Conservation (phyloP, 208 protist species). For the Acanthamoeba royreba region DNA sequence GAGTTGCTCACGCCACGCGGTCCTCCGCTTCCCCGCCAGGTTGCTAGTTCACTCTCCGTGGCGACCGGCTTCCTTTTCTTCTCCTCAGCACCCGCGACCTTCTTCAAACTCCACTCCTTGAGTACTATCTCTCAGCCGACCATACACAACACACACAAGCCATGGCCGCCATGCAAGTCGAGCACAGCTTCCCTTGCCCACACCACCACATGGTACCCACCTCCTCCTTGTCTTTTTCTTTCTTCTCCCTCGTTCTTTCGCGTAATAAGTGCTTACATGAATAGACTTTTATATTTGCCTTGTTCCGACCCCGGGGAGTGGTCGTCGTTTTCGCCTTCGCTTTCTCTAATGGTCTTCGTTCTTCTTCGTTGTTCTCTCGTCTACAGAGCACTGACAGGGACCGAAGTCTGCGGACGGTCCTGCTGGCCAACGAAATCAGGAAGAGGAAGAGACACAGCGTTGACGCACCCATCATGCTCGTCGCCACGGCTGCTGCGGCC, state of each 20-base stretch:
- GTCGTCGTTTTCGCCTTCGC: neutral
- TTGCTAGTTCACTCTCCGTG: too few relatives aligned
- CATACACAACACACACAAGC: too few relatives aligned
- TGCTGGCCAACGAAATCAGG: neutral
- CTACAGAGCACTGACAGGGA: neutral
- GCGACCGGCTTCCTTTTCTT: too few relatives aligned
- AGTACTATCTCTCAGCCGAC: neutral
- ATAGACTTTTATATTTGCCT: neutral
- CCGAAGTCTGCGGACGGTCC: neutral
- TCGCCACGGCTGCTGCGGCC: neutral
- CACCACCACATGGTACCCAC: neutral
- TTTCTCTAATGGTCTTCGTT: neutral
- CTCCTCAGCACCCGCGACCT: too few relatives aligned
- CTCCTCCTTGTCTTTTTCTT: neutral
- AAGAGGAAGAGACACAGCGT: conserved; percentile 3
- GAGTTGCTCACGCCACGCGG: neutral
- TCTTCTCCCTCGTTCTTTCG: neutral
- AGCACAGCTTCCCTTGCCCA: neutral
- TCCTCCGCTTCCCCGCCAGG: too few relatives aligned
- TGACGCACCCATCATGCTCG: neutral
- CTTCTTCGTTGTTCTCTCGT: neutral
- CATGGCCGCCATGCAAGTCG: conserved; percentile 15
- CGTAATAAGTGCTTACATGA: neutral
- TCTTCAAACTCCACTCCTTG: neutral
- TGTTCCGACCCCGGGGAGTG: too few relatives aligned